Evolutionary conservation across 2,329 filamentous ascomycete species (phyloP), one percentile per base, ranked within the genome.

Genomic region (Claviceps sp.): DNA sequence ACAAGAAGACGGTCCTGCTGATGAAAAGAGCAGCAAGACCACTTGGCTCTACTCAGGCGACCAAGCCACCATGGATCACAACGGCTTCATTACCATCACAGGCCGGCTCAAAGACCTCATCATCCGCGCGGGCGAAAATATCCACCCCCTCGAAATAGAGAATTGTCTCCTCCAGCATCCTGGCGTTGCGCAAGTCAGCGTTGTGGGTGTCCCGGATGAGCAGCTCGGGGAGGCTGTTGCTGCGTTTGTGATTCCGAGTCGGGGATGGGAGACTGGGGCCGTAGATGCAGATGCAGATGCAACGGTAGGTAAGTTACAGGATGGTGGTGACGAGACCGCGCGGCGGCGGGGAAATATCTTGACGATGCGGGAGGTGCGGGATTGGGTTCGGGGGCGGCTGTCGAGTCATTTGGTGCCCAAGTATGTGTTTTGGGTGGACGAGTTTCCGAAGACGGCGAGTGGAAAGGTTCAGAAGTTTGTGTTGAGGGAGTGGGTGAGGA

Each of bases 401-500:
- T 79, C 77, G 34, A 80, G 79, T 57, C 86, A 91, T 66, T 79
- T 96, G 63, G 87, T 87, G 50, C 91, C 91, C 0, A 93, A 86
- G 67, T 80, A 91, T 63, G 78, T 97, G n/a, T 95, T 95, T 64
- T 95, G 86, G 78, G 74, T 86, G 0, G 76, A 83, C 1, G 79
- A 82, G n/a, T 94, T 87, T 64, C 91, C 91, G 20, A 96, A 95
- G 77, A 98, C 93, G 38, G 86, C 89, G 5, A 95, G 88, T 65
- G 91, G 91, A 23, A 98, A 98, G 78, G 90, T 97, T 52, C 88
- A 95, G 71, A 96, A 97, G 71, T 96, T 86, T 65, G 91, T 85
- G 71, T 66, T 97, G 60, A 78, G 80, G 61, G 85, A 89, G 16
- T 71, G 76, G 61, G 90, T 74, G 1, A 66, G 29, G 26, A 29